phyloP scores from a whole-genome alignment of 2,329 filamentous ascomycete species.

The Colletotrichum eremochloae region DNA sequence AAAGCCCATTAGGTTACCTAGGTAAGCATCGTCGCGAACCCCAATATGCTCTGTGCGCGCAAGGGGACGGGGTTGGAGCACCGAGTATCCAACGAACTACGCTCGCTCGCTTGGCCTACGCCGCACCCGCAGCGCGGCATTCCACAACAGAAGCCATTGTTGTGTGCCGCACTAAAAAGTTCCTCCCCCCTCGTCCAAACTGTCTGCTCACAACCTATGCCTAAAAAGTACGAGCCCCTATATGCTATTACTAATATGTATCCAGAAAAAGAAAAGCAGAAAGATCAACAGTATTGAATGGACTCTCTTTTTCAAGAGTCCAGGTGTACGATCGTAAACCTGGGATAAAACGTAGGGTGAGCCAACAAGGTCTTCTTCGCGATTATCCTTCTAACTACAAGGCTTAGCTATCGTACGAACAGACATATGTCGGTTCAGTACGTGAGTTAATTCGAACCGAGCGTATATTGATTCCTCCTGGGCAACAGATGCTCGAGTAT shows the following conservation, averaged over 20 bases:
- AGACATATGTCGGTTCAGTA: too few species aligned
- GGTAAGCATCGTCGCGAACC: too few species aligned
- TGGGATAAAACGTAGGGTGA: too few species aligned
- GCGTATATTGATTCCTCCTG: too few species aligned
- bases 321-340: too few species aligned
- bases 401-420: too few species aligned
- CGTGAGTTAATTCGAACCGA: too few species aligned
- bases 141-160: neutral
- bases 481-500: too few species aligned
- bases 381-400: too few species aligned
- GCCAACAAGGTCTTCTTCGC: too few species aligned
- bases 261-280: neutral
- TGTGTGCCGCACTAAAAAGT: neutral
- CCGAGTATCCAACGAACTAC: neutral
- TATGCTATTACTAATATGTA: neutral
- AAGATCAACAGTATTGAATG: neutral
- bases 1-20: neutral
- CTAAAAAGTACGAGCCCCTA: slow-evolving; percentile 8
- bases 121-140: slow-evolving; percentile 20
- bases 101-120: slow-evolving; percentile 1
- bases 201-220: slow-evolving; percentile 5
- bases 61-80: neutral
- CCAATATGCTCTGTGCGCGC: neutral
- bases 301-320: too few species aligned
- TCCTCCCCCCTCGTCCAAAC: neutral